Percentiles rank a stretch among this genome's conserved stretches.
These are phyloP conservation scores for Wickerhamiella kazuoi DNA, from an alignment of 805 yeast genomes.

Conservation along the genomic window DNA sequence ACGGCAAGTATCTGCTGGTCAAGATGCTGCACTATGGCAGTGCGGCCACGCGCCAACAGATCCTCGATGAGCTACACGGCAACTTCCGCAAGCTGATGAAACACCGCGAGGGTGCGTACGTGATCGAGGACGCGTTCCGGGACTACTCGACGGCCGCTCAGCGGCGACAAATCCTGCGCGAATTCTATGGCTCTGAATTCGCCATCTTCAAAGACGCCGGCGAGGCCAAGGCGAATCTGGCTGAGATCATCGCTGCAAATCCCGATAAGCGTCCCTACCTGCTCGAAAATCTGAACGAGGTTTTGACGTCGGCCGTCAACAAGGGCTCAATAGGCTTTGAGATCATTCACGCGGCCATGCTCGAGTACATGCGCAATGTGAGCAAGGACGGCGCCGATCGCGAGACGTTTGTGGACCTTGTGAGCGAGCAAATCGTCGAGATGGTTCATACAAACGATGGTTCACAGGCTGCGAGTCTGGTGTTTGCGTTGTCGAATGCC, in stretches of 20 bases:
- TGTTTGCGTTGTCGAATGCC: constrained; percentile 69
- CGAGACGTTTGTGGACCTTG: constrained; percentile 63
- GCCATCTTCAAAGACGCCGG: constrained; percentile 75
- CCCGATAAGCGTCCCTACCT: constrained; percentile 66
- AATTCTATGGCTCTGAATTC: constrained; percentile 92
- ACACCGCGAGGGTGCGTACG: constrained; percentile 96
- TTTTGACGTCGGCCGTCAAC: constrained; percentile 77
- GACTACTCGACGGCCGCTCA: constrained; percentile 73
- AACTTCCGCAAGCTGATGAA: constrained; percentile 80
- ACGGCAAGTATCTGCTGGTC: constrained; percentile 81
- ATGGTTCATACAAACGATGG: constrained; percentile 93
- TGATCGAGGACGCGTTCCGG: constrained; percentile 79
- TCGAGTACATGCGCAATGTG: constrained; percentile 61
- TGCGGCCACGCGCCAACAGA: constrained; percentile 54
- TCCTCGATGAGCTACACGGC: constrained; percentile 78
- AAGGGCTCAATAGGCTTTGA: constrained; percentile 95
- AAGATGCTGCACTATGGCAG: constrained; percentile 87
- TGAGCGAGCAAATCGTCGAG: constrained; percentile 82
- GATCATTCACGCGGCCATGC: constrained; percentile 90
- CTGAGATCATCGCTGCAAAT: constrained; percentile 46
- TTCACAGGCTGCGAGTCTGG: constrained; percentile 68
- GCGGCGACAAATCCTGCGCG: constrained; percentile 78
- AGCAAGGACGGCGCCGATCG: constrained; percentile 39
- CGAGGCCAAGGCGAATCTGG: constrained; percentile 38
- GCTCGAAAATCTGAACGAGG: constrained; percentile 57